A percentile compares a stretch with the other conserved stretches of the same genome.
Conservation (phyloP, 805 yeast species). For the Myxozyma vanderwaltii region DNA sequence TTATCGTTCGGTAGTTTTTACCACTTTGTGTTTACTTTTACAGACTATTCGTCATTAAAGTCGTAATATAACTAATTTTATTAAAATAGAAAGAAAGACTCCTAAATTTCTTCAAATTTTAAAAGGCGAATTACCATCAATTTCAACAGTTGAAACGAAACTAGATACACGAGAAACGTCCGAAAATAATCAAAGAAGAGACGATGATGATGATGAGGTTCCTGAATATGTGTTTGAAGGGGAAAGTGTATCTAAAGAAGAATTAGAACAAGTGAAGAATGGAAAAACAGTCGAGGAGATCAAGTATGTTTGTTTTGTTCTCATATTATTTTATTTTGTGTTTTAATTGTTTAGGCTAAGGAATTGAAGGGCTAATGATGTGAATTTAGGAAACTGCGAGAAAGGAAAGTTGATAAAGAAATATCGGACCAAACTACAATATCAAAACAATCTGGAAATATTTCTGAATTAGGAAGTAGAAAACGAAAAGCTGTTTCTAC, state of each 20-base stretch:
- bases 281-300: conserved; percentile 19
- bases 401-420: neutral
- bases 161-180: neutral
- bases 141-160: conserved; percentile 19
- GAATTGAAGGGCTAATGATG: too few species aligned
- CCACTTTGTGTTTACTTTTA: neutral
- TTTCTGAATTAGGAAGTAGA: conserved; percentile 19
- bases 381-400: neutral
- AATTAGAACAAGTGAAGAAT: conserved; percentile 21
- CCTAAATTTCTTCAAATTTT: conserved; percentile 26
- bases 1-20: conserved; percentile 8
- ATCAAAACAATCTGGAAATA: conserved; percentile 3
- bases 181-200: conserved; percentile 12
- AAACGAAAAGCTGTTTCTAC: conserved; percentile 10
- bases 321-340: too few species aligned
- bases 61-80: too few species aligned
- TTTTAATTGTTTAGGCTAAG: too few species aligned
- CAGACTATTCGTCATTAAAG: too few species aligned
- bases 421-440: conserved; percentile 1
- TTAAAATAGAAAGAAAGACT: conserved; percentile 11
- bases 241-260: conserved; percentile 22
- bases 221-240: conserved; percentile 30
- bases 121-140: conserved; percentile 24
- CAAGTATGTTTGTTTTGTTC: conserved; percentile 9
- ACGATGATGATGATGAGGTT: too few species aligned